Conservation (phyloP, 2,329 filamentous ascomycete species). For the Pseudopyricularia cyperi region DNA sequence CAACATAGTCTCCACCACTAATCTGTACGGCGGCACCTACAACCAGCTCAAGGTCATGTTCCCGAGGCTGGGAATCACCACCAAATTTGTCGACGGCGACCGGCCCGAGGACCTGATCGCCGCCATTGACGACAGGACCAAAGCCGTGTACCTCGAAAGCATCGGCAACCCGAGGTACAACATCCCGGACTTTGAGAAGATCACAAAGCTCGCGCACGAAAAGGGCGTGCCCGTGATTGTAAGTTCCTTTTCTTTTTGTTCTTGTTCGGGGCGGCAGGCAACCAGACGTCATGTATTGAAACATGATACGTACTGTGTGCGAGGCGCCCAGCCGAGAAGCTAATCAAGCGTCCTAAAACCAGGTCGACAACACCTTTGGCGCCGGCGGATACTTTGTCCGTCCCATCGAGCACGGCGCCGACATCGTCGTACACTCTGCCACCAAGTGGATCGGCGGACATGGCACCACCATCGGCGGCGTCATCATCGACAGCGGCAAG, state of each 20-base stretch:
- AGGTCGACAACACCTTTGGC: conserved; percentile 92
- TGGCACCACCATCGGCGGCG: conserved; percentile 79
- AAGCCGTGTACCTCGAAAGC: conserved; percentile 82
- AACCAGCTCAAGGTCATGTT: conserved; percentile 93
- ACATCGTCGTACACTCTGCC: conserved; percentile 88
- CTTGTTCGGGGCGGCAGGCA: neutral
- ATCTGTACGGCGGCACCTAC: conserved; percentile 90
- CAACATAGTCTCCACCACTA: conserved; percentile 85
- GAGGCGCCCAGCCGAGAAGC: neutral
- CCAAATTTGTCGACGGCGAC: conserved; percentile 79
- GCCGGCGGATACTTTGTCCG: conserved; percentile 80
- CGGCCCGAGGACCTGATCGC: conserved; percentile 64
- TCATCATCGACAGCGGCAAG: conserved; percentile 78
- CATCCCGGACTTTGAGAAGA: conserved; percentile 78
- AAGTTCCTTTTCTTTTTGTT: conserved; percentile 12
- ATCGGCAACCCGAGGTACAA: conserved; percentile 94
- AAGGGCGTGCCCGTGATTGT: conserved; percentile 54
- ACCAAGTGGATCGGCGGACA: conserved; percentile 98
- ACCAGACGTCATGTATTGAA: too few species aligned
- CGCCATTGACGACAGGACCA: conserved; percentile 84
- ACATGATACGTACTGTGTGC: too few species aligned
- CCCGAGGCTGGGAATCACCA: conserved; percentile 72
- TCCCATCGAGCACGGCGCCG: conserved; percentile 80
- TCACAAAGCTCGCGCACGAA: conserved; percentile 64
- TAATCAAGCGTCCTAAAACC: neutral